Conservation (phyloP, 163 green algal species). For the Chloroidium sp. region DNA sequence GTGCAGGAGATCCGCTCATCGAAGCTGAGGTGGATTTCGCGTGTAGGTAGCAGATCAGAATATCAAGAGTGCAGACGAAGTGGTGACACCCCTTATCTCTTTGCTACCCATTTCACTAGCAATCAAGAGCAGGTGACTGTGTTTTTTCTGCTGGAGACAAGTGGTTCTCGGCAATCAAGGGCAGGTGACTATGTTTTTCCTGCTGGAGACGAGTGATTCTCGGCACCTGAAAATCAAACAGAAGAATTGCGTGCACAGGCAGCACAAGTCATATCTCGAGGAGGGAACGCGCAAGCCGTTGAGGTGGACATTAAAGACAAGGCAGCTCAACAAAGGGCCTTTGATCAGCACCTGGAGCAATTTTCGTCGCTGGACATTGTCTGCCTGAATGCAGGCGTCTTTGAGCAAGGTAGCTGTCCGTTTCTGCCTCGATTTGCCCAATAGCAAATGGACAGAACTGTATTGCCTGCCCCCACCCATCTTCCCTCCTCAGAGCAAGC, state of each 20-base stretch:
- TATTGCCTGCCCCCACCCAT: too few species aligned
- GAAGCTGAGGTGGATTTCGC: neutral
- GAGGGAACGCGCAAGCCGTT: too few species aligned
- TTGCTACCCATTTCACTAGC: neutral
- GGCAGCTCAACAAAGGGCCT: conserved; percentile 25
- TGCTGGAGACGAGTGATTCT: too few species aligned
- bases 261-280: too few species aligned
- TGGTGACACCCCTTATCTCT: neutral
- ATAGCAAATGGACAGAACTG: too few species aligned
- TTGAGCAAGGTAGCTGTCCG: conserved; percentile 34
- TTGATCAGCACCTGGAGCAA: conserved; percentile 30
- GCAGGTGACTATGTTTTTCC: neutral
- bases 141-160: neutral
- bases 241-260: too few species aligned
- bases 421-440: too few species aligned
- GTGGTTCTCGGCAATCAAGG: neutral
- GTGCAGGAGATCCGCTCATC: too few species aligned
- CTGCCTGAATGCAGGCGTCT: conserved; percentile 70
- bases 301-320: conserved; percentile 29
- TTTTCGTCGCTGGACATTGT: conserved; percentile 43
- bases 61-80: conserved; percentile 1
- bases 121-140: too few species aligned
- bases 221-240: too few species aligned
- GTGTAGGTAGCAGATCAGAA: conserved; percentile 7
- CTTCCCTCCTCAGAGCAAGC: too few species aligned